Evolutionary conservation across 2,329 filamentous ascomycete species (phyloP).

Genomic region (Elsinoe batatas): DNA sequence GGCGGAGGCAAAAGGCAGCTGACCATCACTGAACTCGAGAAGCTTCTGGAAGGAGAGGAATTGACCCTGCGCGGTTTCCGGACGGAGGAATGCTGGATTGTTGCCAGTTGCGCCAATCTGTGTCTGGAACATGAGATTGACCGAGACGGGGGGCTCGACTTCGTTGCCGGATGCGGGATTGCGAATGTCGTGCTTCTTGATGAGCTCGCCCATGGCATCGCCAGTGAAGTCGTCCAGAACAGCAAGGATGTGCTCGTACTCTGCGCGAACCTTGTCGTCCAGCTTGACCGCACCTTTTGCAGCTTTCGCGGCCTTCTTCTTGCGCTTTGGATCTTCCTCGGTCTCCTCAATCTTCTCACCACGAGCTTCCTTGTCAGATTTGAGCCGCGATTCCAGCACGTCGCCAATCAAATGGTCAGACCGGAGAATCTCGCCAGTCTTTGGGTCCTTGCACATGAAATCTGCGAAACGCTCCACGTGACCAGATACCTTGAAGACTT

Average conservation of each 20-base stretch:
- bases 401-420: slow-evolving; percentile 96
- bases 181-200: slow-evolving; percentile 82
- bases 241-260: slow-evolving; percentile 86
- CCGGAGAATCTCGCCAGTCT: slow-evolving; percentile 91
- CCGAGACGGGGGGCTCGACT: slow-evolving; percentile 71
- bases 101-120: slow-evolving; percentile 88
- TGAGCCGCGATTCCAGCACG: slow-evolving; percentile 74
- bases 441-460: slow-evolving; percentile 88
- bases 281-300: slow-evolving; percentile 63
- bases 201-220: slow-evolving; percentile 73
- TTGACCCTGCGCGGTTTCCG: slow-evolving; percentile 95
- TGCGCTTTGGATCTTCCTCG: slow-evolving; percentile 73
- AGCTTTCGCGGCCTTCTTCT: slow-evolving; percentile 66
- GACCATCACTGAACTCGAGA: slow-evolving; percentile 87
- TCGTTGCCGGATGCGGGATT: slow-evolving; percentile 73
- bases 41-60: slow-evolving; percentile 96
- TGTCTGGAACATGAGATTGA: slow-evolving; percentile 99
- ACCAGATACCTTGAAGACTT: slow-evolving; percentile 83
- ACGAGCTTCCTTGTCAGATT: slow-evolving; percentile 85
- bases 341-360: slow-evolving; percentile 67
- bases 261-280: slow-evolving; percentile 72
- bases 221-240: slow-evolving; percentile 94
- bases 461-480: slow-evolving; percentile 98
- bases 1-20: slow-evolving; percentile 94
- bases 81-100: slow-evolving; percentile 72